A percentile compares a stretch with the other conserved stretches of the same genome.
phyloP scores from a whole-genome alignment of 495 filamentous ascomycete genomes.

The Jackrogersella multiformis region DNA sequence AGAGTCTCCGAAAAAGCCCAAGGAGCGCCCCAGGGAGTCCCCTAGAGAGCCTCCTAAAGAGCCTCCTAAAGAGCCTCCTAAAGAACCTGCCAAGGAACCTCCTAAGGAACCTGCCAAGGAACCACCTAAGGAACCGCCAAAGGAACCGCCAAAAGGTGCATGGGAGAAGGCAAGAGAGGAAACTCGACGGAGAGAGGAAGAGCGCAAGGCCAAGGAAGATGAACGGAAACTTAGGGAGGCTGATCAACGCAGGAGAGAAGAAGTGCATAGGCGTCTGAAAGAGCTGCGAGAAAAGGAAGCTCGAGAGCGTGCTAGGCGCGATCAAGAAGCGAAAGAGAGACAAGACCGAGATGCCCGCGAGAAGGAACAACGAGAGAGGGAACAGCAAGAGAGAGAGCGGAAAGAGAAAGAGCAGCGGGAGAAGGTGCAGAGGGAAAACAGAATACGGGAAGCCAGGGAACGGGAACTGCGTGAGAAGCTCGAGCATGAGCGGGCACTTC shows the following conservation, averaged over 20 bases:
- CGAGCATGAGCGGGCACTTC: constrained; percentile 50
- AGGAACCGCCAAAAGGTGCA: constrained; percentile 54
- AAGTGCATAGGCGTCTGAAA: constrained; percentile 59
- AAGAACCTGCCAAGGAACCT: constrained; percentile 21
- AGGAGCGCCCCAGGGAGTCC: background rate
- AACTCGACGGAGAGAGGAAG: constrained; percentile 59
- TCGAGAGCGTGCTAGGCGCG: constrained; percentile 60
- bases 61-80: constrained; percentile 6
- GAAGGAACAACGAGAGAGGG: constrained; percentile 51
- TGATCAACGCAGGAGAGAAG: constrained; percentile 59
- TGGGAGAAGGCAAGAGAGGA: constrained; percentile 81
- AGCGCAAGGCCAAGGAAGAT: constrained; percentile 60
- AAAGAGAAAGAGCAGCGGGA: constrained; percentile 59
- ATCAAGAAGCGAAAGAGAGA: constrained; percentile 58
- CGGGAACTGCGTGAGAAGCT: constrained; percentile 51
- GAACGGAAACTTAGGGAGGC: constrained; percentile 65
- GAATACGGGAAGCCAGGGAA: constrained; percentile 45
- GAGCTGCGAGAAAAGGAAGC: constrained; percentile 71
- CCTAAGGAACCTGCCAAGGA: constrained; percentile 27
- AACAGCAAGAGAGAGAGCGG: constrained; percentile 52
- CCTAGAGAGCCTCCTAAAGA: constrained; percentile 8
- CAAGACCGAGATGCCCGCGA: constrained; percentile 48
- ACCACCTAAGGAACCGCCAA: constrained; percentile 32
- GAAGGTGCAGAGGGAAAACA: constrained; percentile 50
- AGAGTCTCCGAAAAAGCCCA: background rate